Evolutionary conservation across 169 alveolate genomes (phyloP).

Genomic region (Theileria orientalis): DNA sequence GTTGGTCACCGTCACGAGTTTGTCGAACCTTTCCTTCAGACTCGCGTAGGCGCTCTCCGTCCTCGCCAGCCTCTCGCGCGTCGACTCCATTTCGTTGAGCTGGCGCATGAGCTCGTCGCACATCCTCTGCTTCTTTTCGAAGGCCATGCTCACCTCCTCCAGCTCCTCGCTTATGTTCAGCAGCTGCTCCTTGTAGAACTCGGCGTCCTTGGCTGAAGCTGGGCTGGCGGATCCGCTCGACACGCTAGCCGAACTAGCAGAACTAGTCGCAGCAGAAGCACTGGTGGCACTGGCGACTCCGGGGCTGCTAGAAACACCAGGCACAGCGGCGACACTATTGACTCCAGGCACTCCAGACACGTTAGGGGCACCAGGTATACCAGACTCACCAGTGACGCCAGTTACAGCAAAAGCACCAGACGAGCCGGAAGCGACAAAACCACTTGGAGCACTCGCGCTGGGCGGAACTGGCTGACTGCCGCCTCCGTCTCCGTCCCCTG

Average conservation of each 20-base stretch:
- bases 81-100: conserved; percentile 10
- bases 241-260: not conserved
- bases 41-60: conserved; percentile 9
- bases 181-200: conserved; percentile 38
- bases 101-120: conserved; percentile 42
- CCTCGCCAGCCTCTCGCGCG: conserved; percentile 7
- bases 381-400: not conserved
- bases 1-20: conserved; percentile 22
- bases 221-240: not conserved
- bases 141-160: conserved; percentile 58
- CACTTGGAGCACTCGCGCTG: too few relatives aligned
- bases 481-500: too few relatives aligned
- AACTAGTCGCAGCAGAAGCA: not conserved
- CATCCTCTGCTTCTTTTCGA: conserved; percentile 43
- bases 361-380: not conserved
- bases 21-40: conserved; percentile 33
- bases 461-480: too few relatives aligned
- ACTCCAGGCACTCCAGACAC: too few relatives aligned
- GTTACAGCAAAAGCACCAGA: not conserved
- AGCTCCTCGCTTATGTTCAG: conserved; percentile 42
- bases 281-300: not conserved
- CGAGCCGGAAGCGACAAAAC: not conserved
- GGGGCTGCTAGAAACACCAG: too few relatives aligned
- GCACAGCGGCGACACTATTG: too few relatives aligned
- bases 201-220: not conserved